A percentile compares a stretch with the other conserved stretches of the same genome.
These are phyloP conservation scores for Eucalyptus curtisii DNA, from an alignment of 345 rosid species.

Conservation along the genomic window DNA sequence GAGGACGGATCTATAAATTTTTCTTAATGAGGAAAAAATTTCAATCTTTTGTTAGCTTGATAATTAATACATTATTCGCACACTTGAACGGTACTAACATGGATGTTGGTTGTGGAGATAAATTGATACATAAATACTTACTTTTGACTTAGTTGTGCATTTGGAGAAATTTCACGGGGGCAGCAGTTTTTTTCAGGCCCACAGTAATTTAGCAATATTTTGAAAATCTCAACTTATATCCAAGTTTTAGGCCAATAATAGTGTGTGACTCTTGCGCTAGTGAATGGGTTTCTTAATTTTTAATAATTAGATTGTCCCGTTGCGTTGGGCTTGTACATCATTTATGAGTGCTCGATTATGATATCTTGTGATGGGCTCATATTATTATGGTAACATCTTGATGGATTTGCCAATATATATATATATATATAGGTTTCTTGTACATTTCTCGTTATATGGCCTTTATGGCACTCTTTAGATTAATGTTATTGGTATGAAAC, in stretches of 20 bases:
- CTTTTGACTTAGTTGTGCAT: background rate
- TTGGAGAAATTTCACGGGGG: background rate
- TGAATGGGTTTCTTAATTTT: background rate
- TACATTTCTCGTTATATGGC: background rate
- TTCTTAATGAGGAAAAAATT: background rate
- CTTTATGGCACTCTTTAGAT: background rate
- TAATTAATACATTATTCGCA: background rate
- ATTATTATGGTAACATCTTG: background rate
- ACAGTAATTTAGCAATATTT: background rate
- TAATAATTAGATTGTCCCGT: background rate
- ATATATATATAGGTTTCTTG: background rate
- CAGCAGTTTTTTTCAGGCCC: background rate
- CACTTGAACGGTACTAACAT: background rate
- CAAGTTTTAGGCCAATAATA: background rate
- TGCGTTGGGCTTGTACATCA: background rate
- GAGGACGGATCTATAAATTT: background rate
- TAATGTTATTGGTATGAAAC: background rate
- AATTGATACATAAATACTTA: background rate
- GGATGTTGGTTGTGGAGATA: background rate
- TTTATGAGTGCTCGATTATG: background rate
- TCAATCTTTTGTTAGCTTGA: background rate
- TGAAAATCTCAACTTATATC: background rate
- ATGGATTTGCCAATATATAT: background rate
- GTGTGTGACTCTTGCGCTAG: background rate
- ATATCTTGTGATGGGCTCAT: background rate